phyloP scores from a whole-genome alignment of 2,329 filamentous ascomycete genomes.

The Colletotrichum chrysophilum region DNA sequence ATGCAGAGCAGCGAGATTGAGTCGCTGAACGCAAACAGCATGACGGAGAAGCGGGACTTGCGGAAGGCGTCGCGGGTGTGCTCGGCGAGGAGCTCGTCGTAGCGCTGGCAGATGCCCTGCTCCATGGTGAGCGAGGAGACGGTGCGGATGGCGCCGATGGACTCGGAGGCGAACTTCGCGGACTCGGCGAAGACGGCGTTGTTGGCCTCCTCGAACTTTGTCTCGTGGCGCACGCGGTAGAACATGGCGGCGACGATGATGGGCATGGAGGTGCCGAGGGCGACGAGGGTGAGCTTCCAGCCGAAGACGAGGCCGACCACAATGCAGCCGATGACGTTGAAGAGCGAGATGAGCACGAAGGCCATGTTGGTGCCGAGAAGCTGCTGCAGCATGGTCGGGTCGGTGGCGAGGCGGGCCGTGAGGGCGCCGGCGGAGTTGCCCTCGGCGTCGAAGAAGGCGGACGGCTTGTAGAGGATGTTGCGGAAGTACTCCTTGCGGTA shows the following conservation, averaged over 20 bases:
- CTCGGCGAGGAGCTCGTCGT: background rate
- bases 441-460: conserved; percentile 35
- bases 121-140: conserved; percentile 22
- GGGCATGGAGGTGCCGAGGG: conserved; percentile 27
- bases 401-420: conserved; percentile 27
- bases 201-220: conserved; percentile 11
- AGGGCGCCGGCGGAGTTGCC: conserved; percentile 28
- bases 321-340: conserved; percentile 23
- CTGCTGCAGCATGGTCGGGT: conserved; percentile 22
- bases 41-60: conserved; percentile 12
- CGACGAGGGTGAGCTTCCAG: conserved; percentile 44
- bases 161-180: conserved; percentile 22
- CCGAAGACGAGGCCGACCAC: conserved; percentile 38
- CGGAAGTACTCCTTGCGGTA: conserved; percentile 33
- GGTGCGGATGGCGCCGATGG: conserved; percentile 20
- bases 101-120: conserved; percentile 13
- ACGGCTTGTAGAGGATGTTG: conserved; percentile 32
- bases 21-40: conserved; percentile 18
- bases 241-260: conserved; percentile 25
- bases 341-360: conserved; percentile 18
- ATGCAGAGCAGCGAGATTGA: conserved; percentile 18
- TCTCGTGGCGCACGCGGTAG: conserved; percentile 20
- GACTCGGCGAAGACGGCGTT: conserved; percentile 16
- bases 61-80: conserved; percentile 16
- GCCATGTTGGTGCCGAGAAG: conserved; percentile 24